Conservation (phyloP, 805 yeast genomes). For the Saccharomyces paradoxus region DNA sequence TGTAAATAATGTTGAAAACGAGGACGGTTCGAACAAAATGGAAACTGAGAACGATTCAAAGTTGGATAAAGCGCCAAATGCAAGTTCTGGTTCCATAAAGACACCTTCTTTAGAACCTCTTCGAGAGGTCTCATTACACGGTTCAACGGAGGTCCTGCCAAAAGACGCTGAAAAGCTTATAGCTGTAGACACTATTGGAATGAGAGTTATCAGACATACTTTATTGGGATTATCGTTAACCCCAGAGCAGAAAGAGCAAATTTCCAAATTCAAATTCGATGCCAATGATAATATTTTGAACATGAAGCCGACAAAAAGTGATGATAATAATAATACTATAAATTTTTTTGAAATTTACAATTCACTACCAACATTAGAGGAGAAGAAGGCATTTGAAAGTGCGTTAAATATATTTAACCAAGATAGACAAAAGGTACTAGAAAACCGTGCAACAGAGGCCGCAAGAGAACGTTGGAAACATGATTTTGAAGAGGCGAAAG, state of each 20-base stretch:
- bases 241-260: slow-evolving; percentile 22
- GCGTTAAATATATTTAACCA: slow-evolving; percentile 63
- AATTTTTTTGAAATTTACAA: slow-evolving; percentile 65
- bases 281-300: slow-evolving; percentile 31
- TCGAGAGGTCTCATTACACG: slow-evolving; percentile 13
- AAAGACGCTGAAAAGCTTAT: slow-evolving; percentile 48
- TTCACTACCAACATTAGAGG: slow-evolving; percentile 39
- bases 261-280: slow-evolving; percentile 31
- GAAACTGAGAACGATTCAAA: not conserved
- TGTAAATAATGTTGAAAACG: not conserved
- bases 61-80: not conserved
- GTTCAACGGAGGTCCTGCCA: slow-evolving; percentile 36
- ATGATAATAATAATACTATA: slow-evolving; percentile 22
- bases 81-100: not conserved
- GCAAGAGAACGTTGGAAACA: slow-evolving; percentile 86
- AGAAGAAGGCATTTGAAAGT: slow-evolving; percentile 50
- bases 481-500: slow-evolving; percentile 59
- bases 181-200: slow-evolving; percentile 69
- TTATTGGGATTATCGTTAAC: slow-evolving; percentile 42
- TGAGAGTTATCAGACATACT: slow-evolving; percentile 71
- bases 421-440: slow-evolving; percentile 68
- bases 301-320: not conserved
- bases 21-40: not conserved
- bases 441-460: slow-evolving; percentile 67
- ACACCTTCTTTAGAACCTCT: not conserved